Base-by-base conservation (phyloP, 352 stramenopile species). In the Lagenidium giganteum region DNA sequence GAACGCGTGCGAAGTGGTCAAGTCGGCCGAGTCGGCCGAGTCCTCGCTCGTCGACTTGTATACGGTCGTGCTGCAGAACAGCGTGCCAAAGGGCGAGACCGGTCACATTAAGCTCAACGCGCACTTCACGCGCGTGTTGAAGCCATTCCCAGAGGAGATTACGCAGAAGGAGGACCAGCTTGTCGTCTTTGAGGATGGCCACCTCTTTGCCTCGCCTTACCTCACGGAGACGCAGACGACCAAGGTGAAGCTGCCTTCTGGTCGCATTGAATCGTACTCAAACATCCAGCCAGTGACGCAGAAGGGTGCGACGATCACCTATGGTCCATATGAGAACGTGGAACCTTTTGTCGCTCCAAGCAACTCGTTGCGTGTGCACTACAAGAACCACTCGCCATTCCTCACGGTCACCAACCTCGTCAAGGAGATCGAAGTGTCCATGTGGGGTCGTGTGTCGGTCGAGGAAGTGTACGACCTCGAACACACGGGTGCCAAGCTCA, bases 401-500 rank as follows among this genome's bases (percentile, higher is more conserved):
- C 46, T 92, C 47, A 95, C 83, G 11, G 69, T 93, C 13, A 90
- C 76, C 18, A 84, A 78, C 38, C 65, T 95, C 17, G 75, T 82
- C 16, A 84, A 83, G 45, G 84, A 95, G 54, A 72, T 95, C 43
- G 83, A 95, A 73, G 78, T 95, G 43, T 93, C 80, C 26, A 90
- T 93, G 78, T 95, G 84, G 84, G 84, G 84, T 21, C 78, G 79
- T 49, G 81, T 95, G 43, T 85, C 80, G 3, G 67, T 93, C 20
- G 84, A 95, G 47, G 84, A 95, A 42, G 81, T 94, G 26, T 91
- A 92, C 53, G 83, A 95, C 54, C 38, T 95, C 54, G 60, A 81
- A 35, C 79, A 95, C 71, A 90, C 83, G 28, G 84, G 84, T 26
- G 84, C 84, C 25, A 77, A 70, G 50, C 72, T 95, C 41, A 89